Evolutionary conservation across 1,139 yeast species (phyloP), one percentile per base, ranked within the genome.

Genomic region (Taphrina communis): DNA sequence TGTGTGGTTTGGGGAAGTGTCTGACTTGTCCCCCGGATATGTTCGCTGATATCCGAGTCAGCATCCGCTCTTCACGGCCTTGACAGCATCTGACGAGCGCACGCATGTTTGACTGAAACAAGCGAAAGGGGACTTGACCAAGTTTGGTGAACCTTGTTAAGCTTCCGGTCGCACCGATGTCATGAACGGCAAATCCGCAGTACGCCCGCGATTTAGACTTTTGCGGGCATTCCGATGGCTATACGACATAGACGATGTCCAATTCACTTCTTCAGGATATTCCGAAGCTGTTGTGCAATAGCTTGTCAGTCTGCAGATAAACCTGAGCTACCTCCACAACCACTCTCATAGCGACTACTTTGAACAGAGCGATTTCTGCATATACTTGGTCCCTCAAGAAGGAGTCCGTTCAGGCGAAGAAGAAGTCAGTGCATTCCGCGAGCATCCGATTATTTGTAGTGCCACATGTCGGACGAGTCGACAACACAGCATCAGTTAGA

Each of bases 391-490:
- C 4, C 31, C 31, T 25, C 31, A 25, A 25, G 31, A 25, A 25
- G 31, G 31, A 25, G 31, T 25, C 31, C 2, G 2, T 25, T 25
- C 31, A 25, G 4, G 31, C 31, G 31, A 25, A 48, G 52, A 48
- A 17, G 19, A 14, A 39, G 2, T 6, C 2, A 39, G 42, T 11
- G 14, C 14, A 14, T 39, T 9, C 42, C 42, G 14, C 42, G 11
- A 39, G 42, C 11, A 14, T 39, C 42, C 14, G 42, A 14, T 39
- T 6, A 39, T 9, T 11, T 1, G 14, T 39, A 46, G 19, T 17
- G 17, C 58, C 21, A 53, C 17, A 63, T 63, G 67, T 53, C 67
- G 5, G 67, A 63, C 35, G 67, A 56, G 14, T 39, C 52, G 8
- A 42, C 55, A 17, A 21, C 19, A 31, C 48, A 35, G 48, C 59